phyloP scores from a whole-genome alignment of 2,329 filamentous ascomycete genomes.

The Cryphonectria parasitica region DNA sequence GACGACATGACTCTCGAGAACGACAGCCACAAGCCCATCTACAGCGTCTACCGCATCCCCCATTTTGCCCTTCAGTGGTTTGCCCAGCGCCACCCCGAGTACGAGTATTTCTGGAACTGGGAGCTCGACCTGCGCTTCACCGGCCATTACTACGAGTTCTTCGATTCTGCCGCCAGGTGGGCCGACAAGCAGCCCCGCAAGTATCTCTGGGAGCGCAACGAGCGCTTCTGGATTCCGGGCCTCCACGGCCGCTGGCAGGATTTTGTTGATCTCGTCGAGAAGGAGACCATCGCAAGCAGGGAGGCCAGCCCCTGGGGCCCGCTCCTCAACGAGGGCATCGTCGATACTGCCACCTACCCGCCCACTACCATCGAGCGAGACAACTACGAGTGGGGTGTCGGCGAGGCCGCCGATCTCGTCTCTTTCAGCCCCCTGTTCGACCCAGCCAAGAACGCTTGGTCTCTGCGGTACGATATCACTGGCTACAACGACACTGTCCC shows the following conservation, averaged over 20 bases:
- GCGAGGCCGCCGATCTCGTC: conserved; percentile 74
- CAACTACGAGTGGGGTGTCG: conserved; percentile 75
- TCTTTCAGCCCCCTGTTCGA: conserved; percentile 79
- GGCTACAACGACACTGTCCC: conserved; percentile 65
- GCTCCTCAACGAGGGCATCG: conserved; percentile 63
- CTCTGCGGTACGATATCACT: conserved; percentile 69
- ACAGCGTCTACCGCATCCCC: conserved; percentile 55
- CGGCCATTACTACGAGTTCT: conserved; percentile 80
- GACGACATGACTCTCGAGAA: conserved; percentile 70
- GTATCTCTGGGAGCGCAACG: conserved; percentile 74
- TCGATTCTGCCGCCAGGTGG: conserved; percentile 67
- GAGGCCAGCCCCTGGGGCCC: conserved; percentile 70
- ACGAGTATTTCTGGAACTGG: conserved; percentile 86
- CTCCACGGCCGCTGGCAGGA: conserved; percentile 68
- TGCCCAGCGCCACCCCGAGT: conserved; percentile 75
- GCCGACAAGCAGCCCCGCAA: conserved; percentile 70
- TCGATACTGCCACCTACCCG: conserved; percentile 63
- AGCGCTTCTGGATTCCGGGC: conserved; percentile 73
- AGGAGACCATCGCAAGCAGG: conserved; percentile 50
- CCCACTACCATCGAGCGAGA: conserved; percentile 62
- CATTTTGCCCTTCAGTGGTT: conserved; percentile 68
- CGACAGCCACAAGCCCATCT: conserved; percentile 48
- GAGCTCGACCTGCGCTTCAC: conserved; percentile 81
- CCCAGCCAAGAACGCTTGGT: conserved; percentile 72
- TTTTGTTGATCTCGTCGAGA: conserved; percentile 68